Evolutionary conservation across 129 eudicot species (phyloP).

Genomic region (Arctium minus): DNA sequence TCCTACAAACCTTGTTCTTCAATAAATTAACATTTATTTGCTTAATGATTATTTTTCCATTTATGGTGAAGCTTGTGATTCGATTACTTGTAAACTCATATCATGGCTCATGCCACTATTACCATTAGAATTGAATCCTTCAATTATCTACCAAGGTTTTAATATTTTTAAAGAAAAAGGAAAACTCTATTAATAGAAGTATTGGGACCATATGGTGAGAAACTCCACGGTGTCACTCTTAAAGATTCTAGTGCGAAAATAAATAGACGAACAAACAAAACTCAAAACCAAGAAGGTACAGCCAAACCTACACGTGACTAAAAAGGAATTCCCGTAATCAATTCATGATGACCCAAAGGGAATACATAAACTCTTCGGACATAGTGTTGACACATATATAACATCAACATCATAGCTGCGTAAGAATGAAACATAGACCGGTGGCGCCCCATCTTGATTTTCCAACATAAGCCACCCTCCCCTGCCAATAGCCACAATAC

Average conservation of each 20-base stretch:
- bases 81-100: neutral
- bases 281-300: no score
- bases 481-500: no score
- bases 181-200: neutral
- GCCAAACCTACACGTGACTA: no score
- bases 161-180: neutral
- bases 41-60: conserved; percentile 4
- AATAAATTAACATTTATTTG: neutral
- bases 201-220: neutral
- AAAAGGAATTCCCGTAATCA: no score
- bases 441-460: no score
- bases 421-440: no score
- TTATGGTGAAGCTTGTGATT: neutral
- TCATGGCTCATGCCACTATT: neutral
- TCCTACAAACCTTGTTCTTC: neutral
- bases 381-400: neutral
- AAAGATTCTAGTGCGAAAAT: no score
- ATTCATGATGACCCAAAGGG: no score
- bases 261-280: no score
- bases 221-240: no score
- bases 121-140: neutral
- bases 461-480: no score
- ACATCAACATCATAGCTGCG: no score
- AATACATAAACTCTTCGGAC: neutral
- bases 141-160: neutral